Evolutionary conservation across 805 yeast genomes (phyloP), one percentile per base, ranked within the genome.

Genomic region (Saccharomyces cerevisiae): DNA sequence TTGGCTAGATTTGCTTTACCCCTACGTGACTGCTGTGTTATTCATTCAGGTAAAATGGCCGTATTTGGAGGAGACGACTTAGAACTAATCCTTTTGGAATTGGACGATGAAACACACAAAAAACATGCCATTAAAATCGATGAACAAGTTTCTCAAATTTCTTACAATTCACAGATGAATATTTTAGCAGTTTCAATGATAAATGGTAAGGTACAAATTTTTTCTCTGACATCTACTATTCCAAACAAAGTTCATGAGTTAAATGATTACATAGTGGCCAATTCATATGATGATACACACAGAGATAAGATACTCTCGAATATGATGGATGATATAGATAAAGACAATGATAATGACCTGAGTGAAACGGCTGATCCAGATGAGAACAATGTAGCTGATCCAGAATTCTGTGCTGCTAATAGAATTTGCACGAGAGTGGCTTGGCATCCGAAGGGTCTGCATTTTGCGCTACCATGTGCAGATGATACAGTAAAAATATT

Each of bases 381-480:
- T n/a, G 71, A 68, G 14, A 47, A 14, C 43, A 53, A 62, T 10
- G 64, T 70, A 14, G 62, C 57, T 1, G 75, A 70, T 57, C 61
- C 68, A 9, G 70, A 68, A 48, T 64, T 62, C 41, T 58, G 64
- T 31, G 68, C 65, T 46, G 76, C 73, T 43, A 75, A 74, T 61
- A 69, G 79, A 47, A 65, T 79, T 1, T 70, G 83, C 27, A 76
- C 87, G 0, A 78, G 77, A 46, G 76, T 82, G 1, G 79, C 78
- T 41, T 89, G 96, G 96, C 80, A 82, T 54, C 80, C 85, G 1
- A 75, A 78, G 52, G 96, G 96, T 17, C 79, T 79, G 52, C 67
- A 74, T n/a, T 73, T 89, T 49, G 89, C 90, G 1, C 63, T 88
- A 21, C 90, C 96, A 1, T 73, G 85, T 6, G 71, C 74, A 41